Base-by-base conservation (phyloP, 495 filamentous ascomycete genomes). In the Extremus antarcticus region DNA sequence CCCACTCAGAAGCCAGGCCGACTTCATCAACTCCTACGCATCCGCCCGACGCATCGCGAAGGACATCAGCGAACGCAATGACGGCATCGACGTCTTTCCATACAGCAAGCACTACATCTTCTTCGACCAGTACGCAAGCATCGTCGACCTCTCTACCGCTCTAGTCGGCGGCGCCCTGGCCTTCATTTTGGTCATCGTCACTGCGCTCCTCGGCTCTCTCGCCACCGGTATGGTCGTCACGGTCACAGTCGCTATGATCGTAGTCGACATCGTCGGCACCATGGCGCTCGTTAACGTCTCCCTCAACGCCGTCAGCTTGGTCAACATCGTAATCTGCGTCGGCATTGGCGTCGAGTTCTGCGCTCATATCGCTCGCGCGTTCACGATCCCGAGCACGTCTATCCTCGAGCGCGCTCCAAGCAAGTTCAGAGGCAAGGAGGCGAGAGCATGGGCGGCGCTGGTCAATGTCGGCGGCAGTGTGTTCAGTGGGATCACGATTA, bases 71-170 rank as follows among this genome's bases (percentile, higher is more conserved):
- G 68, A 76, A 41, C 77, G 73, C 48, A 86, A 88, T 13, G 50
- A 53, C 15, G 76, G 78, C 9, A 80, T 88, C 43, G 77, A 85
- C 22, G 82, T 97, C 50, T 98, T 97, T 76, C 90, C 92, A 0
- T 98, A 98, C 68, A 88, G 84, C 41, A 84, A 96, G 61, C 90
- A 92, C 66, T 98, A 98, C 72, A 90, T 98, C 62, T 98, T 96
- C 78, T 97, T 98, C 66, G 91, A 98, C 71, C 92, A 96, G 66
- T 98, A 98, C 68, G 76, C 86, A 1, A 77, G 79, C 54, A 96
- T 98, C 59, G 82, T 92, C 29, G 75, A 71, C 23, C 77, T 96
- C 3, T 87, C 92, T 0, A 82, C 77, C 3, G 78, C 85, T 0
- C 78, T 98, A 8, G 76, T 98, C 51, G 82, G 88, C 35, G 84